Conservation (phyloP, 2,329 filamentous ascomycete species). For the Aspergillus sp. region DNA sequence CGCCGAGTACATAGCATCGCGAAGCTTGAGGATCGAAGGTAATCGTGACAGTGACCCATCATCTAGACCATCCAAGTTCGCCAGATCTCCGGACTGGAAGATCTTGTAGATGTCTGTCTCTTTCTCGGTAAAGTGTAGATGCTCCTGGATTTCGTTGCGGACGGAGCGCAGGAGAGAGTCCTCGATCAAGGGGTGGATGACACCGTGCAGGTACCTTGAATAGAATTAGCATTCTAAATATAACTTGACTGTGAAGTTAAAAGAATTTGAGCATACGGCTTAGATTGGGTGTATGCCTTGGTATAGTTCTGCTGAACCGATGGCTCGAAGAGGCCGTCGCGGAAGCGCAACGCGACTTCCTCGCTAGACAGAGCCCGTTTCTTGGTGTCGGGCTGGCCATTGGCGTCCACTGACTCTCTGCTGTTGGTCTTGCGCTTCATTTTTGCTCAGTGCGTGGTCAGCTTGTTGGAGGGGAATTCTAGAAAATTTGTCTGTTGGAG, state of each 20-base stretch:
- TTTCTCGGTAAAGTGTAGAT: slow-evolving; percentile 95
- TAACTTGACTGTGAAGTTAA: neutral
- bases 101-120: slow-evolving; percentile 99
- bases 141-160: slow-evolving; percentile 81
- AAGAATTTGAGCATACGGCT: slow-evolving; percentile 36
- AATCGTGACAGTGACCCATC: slow-evolving; percentile 80
- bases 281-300: slow-evolving; percentile 42
- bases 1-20: slow-evolving; percentile 90
- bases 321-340: slow-evolving; percentile 44
- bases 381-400: slow-evolving; percentile 37
- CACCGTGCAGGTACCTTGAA: slow-evolving; percentile 79
- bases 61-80: slow-evolving; percentile 92
- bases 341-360: slow-evolving; percentile 42
- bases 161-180: slow-evolving; percentile 80
- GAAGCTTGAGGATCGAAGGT: slow-evolving; percentile 85
- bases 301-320: slow-evolving; percentile 44
- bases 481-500: neutral
- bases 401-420: slow-evolving; percentile 28
- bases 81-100: slow-evolving; percentile 95
- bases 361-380: slow-evolving; percentile 41
- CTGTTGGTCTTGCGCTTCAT: slow-evolving; percentile 48
- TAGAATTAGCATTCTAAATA: slow-evolving; percentile 1
- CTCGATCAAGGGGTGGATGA: slow-evolving; percentile 79
- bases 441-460: slow-evolving; percentile 11
- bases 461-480: neutral